Percentiles rank a stretch among this genome's conserved stretches.
Conservation (phyloP, 345 rosid genomes). For the Gossypium ekmanianum region DNA sequence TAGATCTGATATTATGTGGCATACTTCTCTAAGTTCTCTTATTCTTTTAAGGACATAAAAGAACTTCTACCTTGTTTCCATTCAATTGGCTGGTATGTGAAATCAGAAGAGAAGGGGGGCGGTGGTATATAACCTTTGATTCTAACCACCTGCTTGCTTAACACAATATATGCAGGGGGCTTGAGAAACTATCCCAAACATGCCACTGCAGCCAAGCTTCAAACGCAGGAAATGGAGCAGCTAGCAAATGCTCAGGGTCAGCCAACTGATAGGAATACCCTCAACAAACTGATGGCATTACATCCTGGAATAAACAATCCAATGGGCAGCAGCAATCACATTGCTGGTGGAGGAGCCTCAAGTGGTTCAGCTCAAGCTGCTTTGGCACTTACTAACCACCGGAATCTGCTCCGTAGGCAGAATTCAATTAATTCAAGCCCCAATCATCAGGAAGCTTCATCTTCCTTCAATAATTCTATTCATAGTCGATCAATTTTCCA, state of each 20-base stretch:
- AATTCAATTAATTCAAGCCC: slow-evolving; percentile 68
- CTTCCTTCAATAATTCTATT: slow-evolving; percentile 48
- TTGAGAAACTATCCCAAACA: slow-evolving; percentile 76
- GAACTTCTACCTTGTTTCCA: neutral
- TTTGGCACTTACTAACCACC: slow-evolving; percentile 66
- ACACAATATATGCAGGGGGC: slow-evolving; percentile 57
- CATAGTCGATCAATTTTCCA: slow-evolving; percentile 64
- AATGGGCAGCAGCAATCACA: slow-evolving; percentile 41
- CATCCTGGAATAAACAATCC: slow-evolving; percentile 59
- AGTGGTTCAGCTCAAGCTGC: slow-evolving; percentile 78
- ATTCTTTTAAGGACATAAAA: neutral
- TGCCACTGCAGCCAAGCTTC: slow-evolving; percentile 49
- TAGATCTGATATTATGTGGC: neutral
- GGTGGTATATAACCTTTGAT: slow-evolving; percentile 37
- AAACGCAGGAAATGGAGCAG: slow-evolving; percentile 89
- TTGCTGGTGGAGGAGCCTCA: slow-evolving; percentile 54
- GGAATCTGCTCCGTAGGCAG: slow-evolving; percentile 68
- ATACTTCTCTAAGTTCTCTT: neutral
- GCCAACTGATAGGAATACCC: slow-evolving; percentile 68
- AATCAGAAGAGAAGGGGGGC: slow-evolving; percentile 68
- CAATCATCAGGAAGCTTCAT: slow-evolving; percentile 59
- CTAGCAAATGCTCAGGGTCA: slow-evolving; percentile 66
- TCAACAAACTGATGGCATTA: slow-evolving; percentile 71
- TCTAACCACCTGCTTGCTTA: slow-evolving; percentile 15
- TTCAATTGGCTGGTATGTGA: slow-evolving; percentile 6